Percentiles rank a stretch among this genome's conserved stretches.
These are phyloP conservation scores for Claviceps sp. DNA, from an alignment of 2,329 filamentous ascomycete species.

Conservation along the genomic window DNA sequence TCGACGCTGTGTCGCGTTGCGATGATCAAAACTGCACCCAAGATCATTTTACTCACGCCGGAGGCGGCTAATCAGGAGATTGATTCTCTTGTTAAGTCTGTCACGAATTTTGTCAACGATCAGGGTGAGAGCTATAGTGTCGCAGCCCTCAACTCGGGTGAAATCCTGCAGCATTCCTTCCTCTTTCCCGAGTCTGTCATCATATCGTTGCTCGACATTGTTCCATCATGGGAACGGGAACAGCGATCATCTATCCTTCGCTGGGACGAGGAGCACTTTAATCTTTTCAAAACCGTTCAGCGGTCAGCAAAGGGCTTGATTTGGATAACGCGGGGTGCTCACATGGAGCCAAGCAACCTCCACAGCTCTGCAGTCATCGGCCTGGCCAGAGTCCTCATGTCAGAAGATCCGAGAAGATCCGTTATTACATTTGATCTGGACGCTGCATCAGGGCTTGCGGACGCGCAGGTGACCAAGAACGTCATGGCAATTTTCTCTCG, in stretches of 20 bases:
- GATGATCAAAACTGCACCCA: background rate
- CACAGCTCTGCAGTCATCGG: constrained; percentile 28
- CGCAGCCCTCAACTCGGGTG: background rate
- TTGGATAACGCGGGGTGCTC: constrained; percentile 33
- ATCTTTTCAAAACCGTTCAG: constrained; percentile 26
- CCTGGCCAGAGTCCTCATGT: constrained; percentile 33
- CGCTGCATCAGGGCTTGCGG: constrained; percentile 9
- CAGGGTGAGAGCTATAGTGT: background rate
- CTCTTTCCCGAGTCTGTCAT: constrained; percentile 18
- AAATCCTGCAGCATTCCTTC: constrained; percentile 2
- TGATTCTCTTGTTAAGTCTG: background rate
- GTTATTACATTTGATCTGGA: constrained; percentile 31
- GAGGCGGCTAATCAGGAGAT: background rate
- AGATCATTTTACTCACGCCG: constrained; percentile 3
- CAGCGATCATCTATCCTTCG: constrained; percentile 19
- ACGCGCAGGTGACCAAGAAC: constrained; percentile 5
- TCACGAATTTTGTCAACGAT: background rate
- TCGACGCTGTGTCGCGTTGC: background rate
- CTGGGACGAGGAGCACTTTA: constrained; percentile 27
- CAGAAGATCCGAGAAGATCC: constrained; percentile 31
- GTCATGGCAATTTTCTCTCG: constrained; percentile 15
- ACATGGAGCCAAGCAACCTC: constrained; percentile 22
- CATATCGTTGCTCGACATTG: constrained; percentile 33
- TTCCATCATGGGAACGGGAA: constrained; percentile 15
- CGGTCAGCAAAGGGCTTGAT: constrained; percentile 24